phyloP scores from a whole-genome alignment of 23 red algal genomes.

The Gracilaria caudata region DNA sequence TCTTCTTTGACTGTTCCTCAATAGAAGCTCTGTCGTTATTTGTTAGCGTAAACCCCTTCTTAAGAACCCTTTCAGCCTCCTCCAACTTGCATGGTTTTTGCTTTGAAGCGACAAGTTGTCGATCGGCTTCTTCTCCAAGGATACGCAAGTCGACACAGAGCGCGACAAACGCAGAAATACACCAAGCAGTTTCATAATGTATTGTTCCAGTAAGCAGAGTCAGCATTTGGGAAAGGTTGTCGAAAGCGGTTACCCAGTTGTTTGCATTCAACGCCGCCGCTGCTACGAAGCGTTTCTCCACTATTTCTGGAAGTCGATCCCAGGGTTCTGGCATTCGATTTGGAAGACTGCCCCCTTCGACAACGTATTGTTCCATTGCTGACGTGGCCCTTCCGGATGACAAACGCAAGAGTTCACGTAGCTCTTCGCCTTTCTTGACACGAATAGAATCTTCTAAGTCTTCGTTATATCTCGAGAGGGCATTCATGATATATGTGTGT shows the following conservation, averaged over 20 bases:
- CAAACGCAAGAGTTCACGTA: constrained; percentile 51
- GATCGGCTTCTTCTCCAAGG: constrained; percentile 77
- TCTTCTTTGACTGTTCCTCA: constrained; percentile 65
- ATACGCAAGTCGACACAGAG: constrained; percentile 71
- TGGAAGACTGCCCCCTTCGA: constrained; percentile 45
- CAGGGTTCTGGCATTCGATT: constrained; percentile 25
- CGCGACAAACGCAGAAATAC: constrained; percentile 46
- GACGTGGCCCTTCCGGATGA: constrained; percentile 23
- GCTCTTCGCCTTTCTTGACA: constrained; percentile 16
- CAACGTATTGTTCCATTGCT: constrained; percentile 53
- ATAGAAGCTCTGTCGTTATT: constrained; percentile 69
- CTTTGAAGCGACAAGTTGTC: constrained; percentile 1
- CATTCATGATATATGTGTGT: background rate
- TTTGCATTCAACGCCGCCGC: constrained; percentile 49
- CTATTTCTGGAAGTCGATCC: constrained; percentile 60
- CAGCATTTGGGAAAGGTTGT: constrained; percentile 36
- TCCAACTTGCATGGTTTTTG: constrained; percentile 54
- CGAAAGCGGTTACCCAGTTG: constrained; percentile 50
- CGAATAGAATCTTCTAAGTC: constrained; percentile 49
- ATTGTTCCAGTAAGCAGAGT: constrained; percentile 31
- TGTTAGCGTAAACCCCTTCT: constrained; percentile 69
- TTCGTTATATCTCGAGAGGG: constrained; percentile 35
- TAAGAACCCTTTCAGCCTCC: constrained; percentile 73
- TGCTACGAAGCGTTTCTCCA: constrained; percentile 60
- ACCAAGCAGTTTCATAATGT: constrained; percentile 54